Base-by-base conservation (phyloP, 1,284 basidiomycete species). In the Cryptococcus wingfieldii region DNA sequence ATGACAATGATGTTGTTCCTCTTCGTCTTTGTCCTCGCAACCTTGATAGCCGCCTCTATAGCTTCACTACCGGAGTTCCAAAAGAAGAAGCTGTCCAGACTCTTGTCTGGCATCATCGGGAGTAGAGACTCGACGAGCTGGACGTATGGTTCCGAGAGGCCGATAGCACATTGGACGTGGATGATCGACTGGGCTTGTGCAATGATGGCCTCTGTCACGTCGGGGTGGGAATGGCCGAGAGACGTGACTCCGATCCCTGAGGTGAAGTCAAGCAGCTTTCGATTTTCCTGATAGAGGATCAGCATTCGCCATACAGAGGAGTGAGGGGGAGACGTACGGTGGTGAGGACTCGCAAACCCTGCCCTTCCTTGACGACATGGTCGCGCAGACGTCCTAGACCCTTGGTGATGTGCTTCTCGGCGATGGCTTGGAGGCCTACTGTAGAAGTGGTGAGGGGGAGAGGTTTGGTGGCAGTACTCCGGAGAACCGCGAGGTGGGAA, bases 1-100 rank as follows among this genome's bases (percentile, higher is more conserved):
- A 96, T 90, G 56, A 84, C 81, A 61, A 97, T 91, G 61, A 97
- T 84, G 71, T 95, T 93, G 72, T 90, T 89, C 60, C 84, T 82
- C 46, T 84, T 83, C 1, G 92, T 96, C 38, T 86, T 79, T 16
- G 77, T 74, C 41, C 93, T 83, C 1, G 89, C 88, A 77, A 82
- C 75, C 65, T 75, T 74, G 65, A 75, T 67, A 28, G 73, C 70
- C 12, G 68, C 65, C 56, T 74, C 72, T 50, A 69, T 62, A 16
- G 72, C 72, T 60, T 74, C 72, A 14, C 59, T 57, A 2, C 72
- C 72, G 2, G 90, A 93, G 79, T 91, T 96, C 87, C 88, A 90
- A 76, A 93, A 89, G 81, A 90, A 93, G 81, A 96, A 92, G 18
- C 89, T 90, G 74, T 71, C 66, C 44, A 71, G 57, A 34, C 60